Conservation (phyloP, 106 monocot genomes). For the Dendrobium chrysotoxum region DNA sequence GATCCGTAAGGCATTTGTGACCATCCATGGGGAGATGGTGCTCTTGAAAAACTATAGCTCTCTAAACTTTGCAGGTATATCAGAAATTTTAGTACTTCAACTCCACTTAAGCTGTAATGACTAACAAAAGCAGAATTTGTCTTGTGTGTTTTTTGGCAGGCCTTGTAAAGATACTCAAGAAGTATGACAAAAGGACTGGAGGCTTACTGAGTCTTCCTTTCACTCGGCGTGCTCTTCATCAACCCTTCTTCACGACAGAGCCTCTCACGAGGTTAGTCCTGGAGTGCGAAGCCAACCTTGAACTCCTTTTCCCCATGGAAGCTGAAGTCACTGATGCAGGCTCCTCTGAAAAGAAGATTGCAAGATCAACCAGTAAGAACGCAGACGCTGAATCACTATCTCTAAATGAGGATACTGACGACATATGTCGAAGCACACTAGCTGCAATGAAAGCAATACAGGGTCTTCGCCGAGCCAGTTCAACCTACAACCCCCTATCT, state of each 20-base stretch:
- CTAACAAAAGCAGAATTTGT: not conserved
- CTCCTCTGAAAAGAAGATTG: not conserved
- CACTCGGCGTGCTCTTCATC: constrained; percentile 67
- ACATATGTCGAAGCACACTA: constrained; percentile 61
- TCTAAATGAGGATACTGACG: constrained; percentile 29
- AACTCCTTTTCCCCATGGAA: constrained; percentile 78
- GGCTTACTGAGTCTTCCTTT: constrained; percentile 67
- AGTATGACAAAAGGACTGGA: constrained; percentile 95
- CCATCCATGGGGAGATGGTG: constrained; percentile 97
- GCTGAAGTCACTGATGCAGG: constrained; percentile 40
- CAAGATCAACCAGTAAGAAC: not conserved
- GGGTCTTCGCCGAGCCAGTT: constrained; percentile 72
- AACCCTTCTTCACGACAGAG: constrained; percentile 91
- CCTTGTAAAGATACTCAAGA: constrained; percentile 89
- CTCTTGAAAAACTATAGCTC: constrained; percentile 95
- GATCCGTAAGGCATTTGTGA: constrained; percentile 83
- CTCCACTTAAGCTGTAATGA: not conserved
- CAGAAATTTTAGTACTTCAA: not conserved
- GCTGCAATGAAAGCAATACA: constrained; percentile 83
- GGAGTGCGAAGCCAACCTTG: constrained; percentile 83
- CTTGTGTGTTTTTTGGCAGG: constrained; percentile 19
- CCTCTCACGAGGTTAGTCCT: constrained; percentile 70
- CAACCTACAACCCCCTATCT: constrained; percentile 81
- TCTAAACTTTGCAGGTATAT: constrained; percentile 82
- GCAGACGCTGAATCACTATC: constrained; percentile 16